Evolutionary conservation across 768 basidiomycete species (phyloP).

Genomic region (Roridomyces roridus): DNA sequence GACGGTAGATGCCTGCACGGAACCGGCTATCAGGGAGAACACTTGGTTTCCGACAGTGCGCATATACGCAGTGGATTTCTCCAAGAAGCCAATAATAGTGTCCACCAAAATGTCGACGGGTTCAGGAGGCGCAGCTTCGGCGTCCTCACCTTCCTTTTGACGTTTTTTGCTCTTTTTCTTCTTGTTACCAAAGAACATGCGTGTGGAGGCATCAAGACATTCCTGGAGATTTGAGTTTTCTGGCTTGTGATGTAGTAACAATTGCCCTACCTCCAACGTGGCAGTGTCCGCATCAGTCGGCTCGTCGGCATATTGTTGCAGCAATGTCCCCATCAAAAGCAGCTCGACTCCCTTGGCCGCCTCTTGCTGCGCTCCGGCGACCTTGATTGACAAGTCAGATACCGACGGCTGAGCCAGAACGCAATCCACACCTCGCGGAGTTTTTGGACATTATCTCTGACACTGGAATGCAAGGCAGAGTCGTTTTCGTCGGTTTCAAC

Average conservation of each 20-base stretch:
- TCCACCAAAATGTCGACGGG: constrained; percentile 89
- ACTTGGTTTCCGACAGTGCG: constrained; percentile 81
- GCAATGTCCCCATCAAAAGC: constrained; percentile 69
- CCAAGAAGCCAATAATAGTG: constrained; percentile 87
- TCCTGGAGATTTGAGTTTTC: constrained; percentile 47
- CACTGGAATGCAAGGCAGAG: constrained; percentile 48
- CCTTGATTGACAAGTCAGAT: constrained; percentile 30
- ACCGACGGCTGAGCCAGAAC: not conserved
- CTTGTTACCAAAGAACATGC: constrained; percentile 50
- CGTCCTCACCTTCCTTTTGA: constrained; percentile 41
- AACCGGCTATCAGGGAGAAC: constrained; percentile 74
- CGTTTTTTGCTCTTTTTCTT: constrained; percentile 46
- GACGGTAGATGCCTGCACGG: constrained; percentile 71
- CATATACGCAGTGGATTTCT: constrained; percentile 81
- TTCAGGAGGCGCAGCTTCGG: constrained; percentile 49
- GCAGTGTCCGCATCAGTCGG: constrained; percentile 57
- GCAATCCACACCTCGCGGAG: constrained; percentile 49
- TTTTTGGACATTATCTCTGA: constrained; percentile 45
- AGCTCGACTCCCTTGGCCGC: constrained; percentile 73
- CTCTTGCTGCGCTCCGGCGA: constrained; percentile 51
- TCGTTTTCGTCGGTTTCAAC: constrained; percentile 64
- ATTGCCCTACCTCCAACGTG: constrained; percentile 61
- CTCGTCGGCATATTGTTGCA: constrained; percentile 72
- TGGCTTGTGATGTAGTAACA: not conserved
- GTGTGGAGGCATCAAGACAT: constrained; percentile 62